Evolutionary conservation across 441 rosid species (phyloP), one percentile per base, ranked within the genome.

Genomic region (Arabidopsis hybrid): DNA sequence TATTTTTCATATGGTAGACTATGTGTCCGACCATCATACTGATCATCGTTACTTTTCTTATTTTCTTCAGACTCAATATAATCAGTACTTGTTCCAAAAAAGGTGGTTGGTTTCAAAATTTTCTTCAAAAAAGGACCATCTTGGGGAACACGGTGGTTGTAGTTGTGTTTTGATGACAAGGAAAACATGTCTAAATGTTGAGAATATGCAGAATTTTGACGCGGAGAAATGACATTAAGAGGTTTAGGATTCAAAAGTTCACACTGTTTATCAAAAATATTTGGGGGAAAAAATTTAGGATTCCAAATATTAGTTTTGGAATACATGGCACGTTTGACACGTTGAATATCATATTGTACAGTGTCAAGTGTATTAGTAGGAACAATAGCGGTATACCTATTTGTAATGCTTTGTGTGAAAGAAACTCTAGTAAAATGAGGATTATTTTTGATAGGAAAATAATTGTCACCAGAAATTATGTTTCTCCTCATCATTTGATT

Each of bases 11-110:
- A 66, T 1, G 72, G 72, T 59, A 58, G 16, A 51, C 78, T 74
- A 74, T 74, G 78, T 2, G 72, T 74, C 13, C 67, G 61, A 32
- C 72, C 72, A 73, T 73, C 71, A 34, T 55, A 55, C 0, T 6
- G 46, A 62, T 13, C 46, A 7, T 11, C 62, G 7, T 36, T 58
- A 64, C 40, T 64, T 21, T 8, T 35, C 10, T 47, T 31, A 1
- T 34, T 71, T 12, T 53, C 47, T 17, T 43, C 31, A 18, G 2
- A 10, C 13, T 34, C 11, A 9, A 16, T 12, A 21, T 42, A 2
- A 1, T 42, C 18, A 6, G 9, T 17, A 16, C 34, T 4, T 61
- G 40, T 26, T 29, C 12, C 5, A 31, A 1, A 7, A 42, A 3
- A 1, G 6, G 4, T 53, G 38, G 16, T 18, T 32, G 38, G 56